A percentile compares a stretch with the other conserved stretches of the same genome.
Evolutionary conservation across 140 eudicot species (phyloP).

Genomic region (Ambrosia hybrid): DNA sequence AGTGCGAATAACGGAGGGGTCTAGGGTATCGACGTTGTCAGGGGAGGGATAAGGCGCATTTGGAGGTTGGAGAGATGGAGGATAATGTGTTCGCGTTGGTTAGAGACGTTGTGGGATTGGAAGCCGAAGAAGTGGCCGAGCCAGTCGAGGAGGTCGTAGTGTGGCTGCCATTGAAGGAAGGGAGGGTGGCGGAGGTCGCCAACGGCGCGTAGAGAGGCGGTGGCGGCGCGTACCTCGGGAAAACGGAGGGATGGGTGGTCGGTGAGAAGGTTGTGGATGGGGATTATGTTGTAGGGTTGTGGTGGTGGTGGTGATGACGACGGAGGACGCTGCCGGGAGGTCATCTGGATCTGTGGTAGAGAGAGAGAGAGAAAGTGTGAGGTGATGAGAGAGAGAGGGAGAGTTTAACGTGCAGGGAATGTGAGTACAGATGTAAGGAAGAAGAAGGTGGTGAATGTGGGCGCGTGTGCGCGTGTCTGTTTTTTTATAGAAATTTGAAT

Average conservation of each 20-base stretch:
- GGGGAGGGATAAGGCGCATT: constrained; percentile 89
- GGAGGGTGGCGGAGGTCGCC: constrained; percentile 88
- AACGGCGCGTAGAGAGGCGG: constrained; percentile 72
- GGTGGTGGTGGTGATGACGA: constrained; percentile 23
- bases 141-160: constrained; percentile 88
- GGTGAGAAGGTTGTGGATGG: constrained; percentile 70
- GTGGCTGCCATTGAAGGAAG: constrained; percentile 50
- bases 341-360: neutral
- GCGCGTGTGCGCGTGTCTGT: constrained; percentile 28
- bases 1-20: constrained; percentile 61
- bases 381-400: constrained; percentile 6
- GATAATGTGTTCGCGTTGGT: constrained; percentile 85
- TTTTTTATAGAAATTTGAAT: neutral
- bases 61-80: constrained; percentile 80
- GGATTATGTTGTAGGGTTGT: constrained; percentile 67
- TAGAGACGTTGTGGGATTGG: constrained; percentile 57
- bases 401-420: constrained; percentile 25
- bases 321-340: constrained; percentile 25
- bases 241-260: constrained; percentile 91
- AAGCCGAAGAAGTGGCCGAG: constrained; percentile 81
- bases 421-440: neutral
- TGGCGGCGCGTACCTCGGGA: constrained; percentile 93
- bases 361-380: constrained; percentile 12
- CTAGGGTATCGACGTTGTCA: constrained; percentile 62
- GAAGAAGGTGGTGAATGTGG: constrained; percentile 1